These are phyloP conservation scores for Entophlyctis luteolus DNA, from an alignment of 192 early-diverging fungal genomes.

Conservation along the genomic window DNA sequence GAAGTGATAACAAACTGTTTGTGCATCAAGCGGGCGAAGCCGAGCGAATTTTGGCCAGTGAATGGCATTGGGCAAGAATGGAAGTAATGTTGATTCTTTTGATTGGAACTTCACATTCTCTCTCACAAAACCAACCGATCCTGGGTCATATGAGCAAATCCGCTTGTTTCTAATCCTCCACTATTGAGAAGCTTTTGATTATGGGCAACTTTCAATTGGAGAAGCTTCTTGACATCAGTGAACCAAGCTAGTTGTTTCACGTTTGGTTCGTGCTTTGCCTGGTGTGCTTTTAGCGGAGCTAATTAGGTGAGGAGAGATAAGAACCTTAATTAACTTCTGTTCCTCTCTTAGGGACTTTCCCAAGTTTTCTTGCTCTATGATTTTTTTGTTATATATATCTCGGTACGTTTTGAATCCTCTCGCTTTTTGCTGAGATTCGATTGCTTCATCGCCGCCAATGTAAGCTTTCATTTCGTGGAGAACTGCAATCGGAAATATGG, in stretches of 20 bases:
- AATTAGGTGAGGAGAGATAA: background rate
- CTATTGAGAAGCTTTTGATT: conserved; percentile 44
- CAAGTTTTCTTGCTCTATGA: conserved; percentile 48
- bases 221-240: conserved; percentile 35
- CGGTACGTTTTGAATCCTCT: conserved; percentile 62
- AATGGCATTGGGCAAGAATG: too few relatives aligned
- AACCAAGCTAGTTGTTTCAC: conserved; percentile 44
- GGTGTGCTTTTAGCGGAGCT: background rate
- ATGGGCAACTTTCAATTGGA: conserved; percentile 39
- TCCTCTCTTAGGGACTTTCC: conserved; percentile 44
- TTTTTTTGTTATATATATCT: conserved; percentile 53
- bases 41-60: too few relatives aligned
- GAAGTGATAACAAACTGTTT: too few relatives aligned
- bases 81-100: too few relatives aligned
- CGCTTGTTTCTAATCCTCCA: conserved; percentile 7
- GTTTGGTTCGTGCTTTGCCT: conserved; percentile 20
- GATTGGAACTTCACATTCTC: too few relatives aligned
- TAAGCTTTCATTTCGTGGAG: conserved; percentile 62
- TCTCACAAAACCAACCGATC: conserved; percentile 12
- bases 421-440: conserved; percentile 48
- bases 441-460: conserved; percentile 58
- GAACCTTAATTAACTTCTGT: conserved; percentile 55
- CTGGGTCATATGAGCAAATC: conserved; percentile 11
- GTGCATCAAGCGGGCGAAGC: too few relatives aligned
- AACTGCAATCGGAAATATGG: conserved; percentile 33